Percentiles rank a stretch among this genome's conserved stretches.
Evolutionary conservation across 768 basidiomycete species (phyloP).

Genomic region (Termitomyces sp.): DNA sequence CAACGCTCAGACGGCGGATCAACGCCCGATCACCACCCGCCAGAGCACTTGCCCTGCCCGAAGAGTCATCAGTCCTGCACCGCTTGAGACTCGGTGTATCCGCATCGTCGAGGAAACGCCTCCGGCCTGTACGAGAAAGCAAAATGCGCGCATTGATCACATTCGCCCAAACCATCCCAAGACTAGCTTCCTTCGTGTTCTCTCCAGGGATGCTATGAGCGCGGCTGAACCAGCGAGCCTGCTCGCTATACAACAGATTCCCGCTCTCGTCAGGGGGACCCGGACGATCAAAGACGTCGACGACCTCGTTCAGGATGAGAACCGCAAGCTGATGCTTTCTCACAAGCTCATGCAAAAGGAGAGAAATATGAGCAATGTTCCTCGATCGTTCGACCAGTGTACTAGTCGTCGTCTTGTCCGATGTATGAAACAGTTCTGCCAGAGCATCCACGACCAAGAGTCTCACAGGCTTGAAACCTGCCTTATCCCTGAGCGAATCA

Average conservation of each 20-base stretch:
- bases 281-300: constrained; percentile 59
- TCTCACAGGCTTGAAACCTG: constrained; percentile 52
- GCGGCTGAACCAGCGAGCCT: constrained; percentile 72
- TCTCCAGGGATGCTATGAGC: constrained; percentile 54
- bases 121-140: constrained; percentile 70
- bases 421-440: constrained; percentile 75
- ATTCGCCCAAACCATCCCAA: constrained; percentile 94
- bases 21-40: constrained; percentile 37
- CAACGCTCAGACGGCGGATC: constrained; percentile 66
- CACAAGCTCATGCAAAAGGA: constrained; percentile 68
- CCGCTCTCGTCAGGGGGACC: constrained; percentile 16
- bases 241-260: constrained; percentile 60
- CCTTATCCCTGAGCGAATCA: constrained; percentile 20
- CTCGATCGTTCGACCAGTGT: constrained; percentile 72
- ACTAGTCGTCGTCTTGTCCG: constrained; percentile 49
- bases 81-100: constrained; percentile 21
- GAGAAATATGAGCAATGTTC: constrained; percentile 61
- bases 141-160: constrained; percentile 84
- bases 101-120: constrained; percentile 44
- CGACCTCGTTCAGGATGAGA: constrained; percentile 85
- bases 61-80: constrained; percentile 14
- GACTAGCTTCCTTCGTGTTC: constrained; percentile 67
- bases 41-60: background rate
- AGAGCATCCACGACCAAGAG: constrained; percentile 87
- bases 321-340: constrained; percentile 60